Evolutionary conservation across 73 alveolate genomes (phyloP), one percentile per base, ranked within the genome.

Genomic region (Paramecium pentaurelia): DNA sequence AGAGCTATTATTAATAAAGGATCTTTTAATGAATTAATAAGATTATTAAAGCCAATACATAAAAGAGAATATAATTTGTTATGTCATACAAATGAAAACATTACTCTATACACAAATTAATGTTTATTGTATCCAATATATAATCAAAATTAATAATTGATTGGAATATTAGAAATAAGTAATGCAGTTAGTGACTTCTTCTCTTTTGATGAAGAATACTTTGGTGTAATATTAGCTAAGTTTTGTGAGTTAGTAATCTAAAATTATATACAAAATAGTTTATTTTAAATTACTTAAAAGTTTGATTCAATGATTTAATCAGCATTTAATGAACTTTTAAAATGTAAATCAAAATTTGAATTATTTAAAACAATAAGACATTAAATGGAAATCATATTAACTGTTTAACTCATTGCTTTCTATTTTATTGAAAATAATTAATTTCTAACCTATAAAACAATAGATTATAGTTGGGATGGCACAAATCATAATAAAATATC

Each of bases 201-300:
- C 12, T 77, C 89, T n/a, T 77, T 77, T 30, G 89, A 77, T 77
- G 89, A 77, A 77, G 89, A 77, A 42, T 77, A 77, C 40, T 77
- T 38, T 40, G 89, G 89, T 6, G 89, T 77, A 7, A 34, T 77
- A 40, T 77, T 77, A 37, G 64, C 89, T 38, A 77, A 77, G 40
- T 22, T 77, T 42, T 77, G 89, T 40, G 89, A 77, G 20, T 77
- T 22, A 30, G 32, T 16, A 18, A 32, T 37, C 22, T 77, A n/a
- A 77, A 30, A 37, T 12, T 27, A 2, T 11, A 58, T 77, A n/a
- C 38, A 77, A 42, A n/a, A 10, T 0, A 38, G 91, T n/a, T 40
- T 77, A 77, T 22, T 4, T 1, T 9, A 18, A 40, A 59, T 77
- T 7, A 40, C 60, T 12, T 11, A 14, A 4, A 77, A 34, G 37